Base-by-base conservation (phyloP, 495 filamentous ascomycete species). In the Monascus purpureus region DNA sequence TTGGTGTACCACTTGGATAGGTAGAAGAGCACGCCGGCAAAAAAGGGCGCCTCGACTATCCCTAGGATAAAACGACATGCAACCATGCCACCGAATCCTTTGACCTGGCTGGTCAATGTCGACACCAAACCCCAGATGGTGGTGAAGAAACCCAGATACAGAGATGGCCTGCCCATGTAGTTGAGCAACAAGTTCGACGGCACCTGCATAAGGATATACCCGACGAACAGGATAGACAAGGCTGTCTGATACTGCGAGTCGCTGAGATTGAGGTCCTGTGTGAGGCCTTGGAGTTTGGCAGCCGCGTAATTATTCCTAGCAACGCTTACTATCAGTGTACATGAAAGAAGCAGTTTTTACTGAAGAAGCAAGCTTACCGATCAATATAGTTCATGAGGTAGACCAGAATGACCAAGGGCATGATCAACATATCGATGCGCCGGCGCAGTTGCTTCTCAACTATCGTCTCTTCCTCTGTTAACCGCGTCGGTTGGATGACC, bases 121-220 rank as follows among this genome's bases (percentile, higher is more conserved):
- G 67, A 72, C 1, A 68, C 56, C 28, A 68, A 24, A 5, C 62
- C 73, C 70, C 71, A 75, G 2, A 57, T 61, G 9, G 54, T 53
- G 36, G 66, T 59, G 45, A 66, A 75, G 38, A 57, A 59, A 11
- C 60, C 60, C 12, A 69, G 38, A 29, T 69, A 69, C 2, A 59
- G 28, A 0, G 62, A 62, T 0, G 65, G 65, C 2, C 54, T 49
- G 15, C 63, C 67, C 45, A 68, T 66, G 33, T 71, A 70, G 44
- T 74, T 73, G 22, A 76, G 57, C 16, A 74, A 44, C 27, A 73
- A 37, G 40, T 76, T 76, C n/a, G 68, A 74, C 0, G 73, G 73
- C 5, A 75, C 68, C 43, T 68, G 63, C 53, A 64, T 61, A 23
- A 64, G 45, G 28, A 71, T 61, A 29, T 70, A 73, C 7, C 51